Conservation (phyloP, 1,284 basidiomycete species). For the Ganoderma boninense region DNA sequence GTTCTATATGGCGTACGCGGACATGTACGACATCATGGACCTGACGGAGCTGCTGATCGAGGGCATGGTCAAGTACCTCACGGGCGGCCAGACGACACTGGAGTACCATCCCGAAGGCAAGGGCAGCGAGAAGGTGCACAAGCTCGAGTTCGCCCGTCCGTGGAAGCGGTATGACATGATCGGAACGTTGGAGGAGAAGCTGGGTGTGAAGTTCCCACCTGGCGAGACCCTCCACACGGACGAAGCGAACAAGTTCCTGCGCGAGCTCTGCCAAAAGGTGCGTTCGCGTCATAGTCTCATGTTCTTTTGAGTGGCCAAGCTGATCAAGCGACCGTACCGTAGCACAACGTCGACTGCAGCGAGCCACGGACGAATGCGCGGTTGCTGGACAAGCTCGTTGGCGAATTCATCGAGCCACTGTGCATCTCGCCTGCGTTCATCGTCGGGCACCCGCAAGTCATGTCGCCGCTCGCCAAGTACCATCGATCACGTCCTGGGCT, state of each 20-base stretch:
- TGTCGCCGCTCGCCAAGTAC: conserved; percentile 98
- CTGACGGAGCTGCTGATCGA: conserved; percentile 94
- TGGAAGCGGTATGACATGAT: conserved; percentile 99
- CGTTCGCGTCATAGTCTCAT: conserved; percentile 9
- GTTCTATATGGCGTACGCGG: conserved; percentile 99
- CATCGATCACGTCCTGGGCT: conserved; percentile 93
- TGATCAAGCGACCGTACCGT: conserved; percentile 18
- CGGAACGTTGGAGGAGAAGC: conserved; percentile 93
- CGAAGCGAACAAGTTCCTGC: conserved; percentile 90
- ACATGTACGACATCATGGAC: conserved; percentile 99
- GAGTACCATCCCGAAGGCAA: conserved; percentile 95
- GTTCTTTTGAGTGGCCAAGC: background rate
- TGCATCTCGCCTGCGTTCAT: conserved; percentile 99
- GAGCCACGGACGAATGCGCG: conserved; percentile 97
- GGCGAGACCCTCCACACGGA: conserved; percentile 91
- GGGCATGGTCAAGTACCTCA: conserved; percentile 91
- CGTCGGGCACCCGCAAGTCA: conserved; percentile 98
- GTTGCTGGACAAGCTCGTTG: conserved; percentile 97
- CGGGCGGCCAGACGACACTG: conserved; percentile 83
- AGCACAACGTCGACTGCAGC: conserved; percentile 98
- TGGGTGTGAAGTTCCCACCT: conserved; percentile 92
- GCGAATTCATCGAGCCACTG: conserved; percentile 96
- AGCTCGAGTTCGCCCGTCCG: conserved; percentile 92
- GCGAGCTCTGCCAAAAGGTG: conserved; percentile 87
- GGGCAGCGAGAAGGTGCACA: conserved; percentile 75